Conservation (phyloP, 2,329 filamentous ascomycete species). For the Onygenales sp. region DNA sequence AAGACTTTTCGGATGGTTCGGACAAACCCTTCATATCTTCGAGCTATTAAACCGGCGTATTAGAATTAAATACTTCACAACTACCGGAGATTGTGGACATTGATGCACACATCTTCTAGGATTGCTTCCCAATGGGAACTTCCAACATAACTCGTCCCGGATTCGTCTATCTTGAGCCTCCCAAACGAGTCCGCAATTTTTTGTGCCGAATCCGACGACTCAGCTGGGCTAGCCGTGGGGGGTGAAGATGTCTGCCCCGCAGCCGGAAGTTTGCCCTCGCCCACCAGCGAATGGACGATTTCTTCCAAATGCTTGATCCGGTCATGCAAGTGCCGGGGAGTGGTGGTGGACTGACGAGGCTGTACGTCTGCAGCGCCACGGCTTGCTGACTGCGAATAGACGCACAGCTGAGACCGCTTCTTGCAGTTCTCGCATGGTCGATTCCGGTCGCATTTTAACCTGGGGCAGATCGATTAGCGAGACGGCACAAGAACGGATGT, state of each 20-base stretch:
- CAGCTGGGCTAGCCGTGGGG: background rate
- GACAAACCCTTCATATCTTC: background rate
- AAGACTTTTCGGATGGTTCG: background rate
- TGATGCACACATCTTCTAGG: constrained; percentile 19
- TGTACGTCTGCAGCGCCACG: background rate
- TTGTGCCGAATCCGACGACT: background rate
- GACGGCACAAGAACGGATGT: background rate
- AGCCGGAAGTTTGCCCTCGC: background rate
- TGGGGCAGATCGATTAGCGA: background rate
- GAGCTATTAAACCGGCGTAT: background rate
- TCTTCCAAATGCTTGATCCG: constrained; percentile 15
- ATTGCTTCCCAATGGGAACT: constrained; percentile 23
- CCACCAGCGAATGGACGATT: constrained; percentile 16
- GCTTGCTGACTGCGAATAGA: background rate
- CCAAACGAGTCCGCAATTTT: constrained; percentile 4
- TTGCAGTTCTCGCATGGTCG: constrained; percentile 8
- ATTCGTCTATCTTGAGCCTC: constrained; percentile 14
- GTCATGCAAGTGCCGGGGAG: constrained; percentile 2
- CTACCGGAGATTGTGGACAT: constrained; percentile 7
- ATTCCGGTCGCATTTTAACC: constrained; percentile 7
- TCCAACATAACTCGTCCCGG: constrained; percentile 21
- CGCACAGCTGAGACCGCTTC: constrained; percentile 4
- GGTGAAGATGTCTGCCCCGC: background rate
- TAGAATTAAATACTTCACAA: background rate
- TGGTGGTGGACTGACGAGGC: background rate